Evolutionary conservation across 1,284 basidiomycete genomes (phyloP).

Genomic region (Irpex sp.): DNA sequence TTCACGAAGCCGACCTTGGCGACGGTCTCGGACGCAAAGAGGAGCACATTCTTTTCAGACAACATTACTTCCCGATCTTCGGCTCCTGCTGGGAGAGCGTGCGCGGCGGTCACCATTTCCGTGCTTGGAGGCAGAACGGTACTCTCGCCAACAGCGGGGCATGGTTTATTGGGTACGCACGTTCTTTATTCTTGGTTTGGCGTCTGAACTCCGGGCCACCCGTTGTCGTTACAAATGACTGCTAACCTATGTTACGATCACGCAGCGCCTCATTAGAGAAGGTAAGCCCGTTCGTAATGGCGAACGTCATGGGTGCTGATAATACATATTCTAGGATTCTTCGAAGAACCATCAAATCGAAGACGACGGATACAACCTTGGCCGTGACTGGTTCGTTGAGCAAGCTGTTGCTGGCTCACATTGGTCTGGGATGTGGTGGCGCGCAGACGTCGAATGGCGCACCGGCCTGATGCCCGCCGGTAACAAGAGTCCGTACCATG

Average conservation of each 20-base stretch:
- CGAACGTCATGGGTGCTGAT: neutral
- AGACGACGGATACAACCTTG: constrained; percentile 71
- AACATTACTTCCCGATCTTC: constrained; percentile 38
- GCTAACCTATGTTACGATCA: constrained; percentile 2
- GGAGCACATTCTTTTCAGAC: constrained; percentile 38
- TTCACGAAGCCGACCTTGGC: constrained; percentile 41
- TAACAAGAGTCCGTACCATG: constrained; percentile 43
- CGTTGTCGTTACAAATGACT: neutral
- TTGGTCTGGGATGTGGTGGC: constrained; percentile 63
- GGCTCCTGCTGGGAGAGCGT: constrained; percentile 46
- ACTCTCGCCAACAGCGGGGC: constrained; percentile 37
- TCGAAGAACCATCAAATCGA: constrained; percentile 66
- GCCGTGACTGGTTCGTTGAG: constrained; percentile 67
- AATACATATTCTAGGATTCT: constrained; percentile 39
- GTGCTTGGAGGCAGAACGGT: constrained; percentile 43
- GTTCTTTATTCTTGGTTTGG: neutral
- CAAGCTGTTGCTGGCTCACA: constrained; percentile 54
- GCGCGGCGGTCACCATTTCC: constrained; percentile 42
- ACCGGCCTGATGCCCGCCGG: constrained; percentile 62
- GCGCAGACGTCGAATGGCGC: constrained; percentile 67
- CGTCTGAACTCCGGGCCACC: neutral
- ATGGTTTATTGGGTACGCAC: constrained; percentile 40
- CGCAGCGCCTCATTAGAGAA: constrained; percentile 67
- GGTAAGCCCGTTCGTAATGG: constrained; percentile 26
- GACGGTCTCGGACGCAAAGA: constrained; percentile 37